These are phyloP conservation scores for Thermomyces lanuginosus DNA, from an alignment of 2,329 filamentous ascomycete genomes.

Conservation along the genomic window DNA sequence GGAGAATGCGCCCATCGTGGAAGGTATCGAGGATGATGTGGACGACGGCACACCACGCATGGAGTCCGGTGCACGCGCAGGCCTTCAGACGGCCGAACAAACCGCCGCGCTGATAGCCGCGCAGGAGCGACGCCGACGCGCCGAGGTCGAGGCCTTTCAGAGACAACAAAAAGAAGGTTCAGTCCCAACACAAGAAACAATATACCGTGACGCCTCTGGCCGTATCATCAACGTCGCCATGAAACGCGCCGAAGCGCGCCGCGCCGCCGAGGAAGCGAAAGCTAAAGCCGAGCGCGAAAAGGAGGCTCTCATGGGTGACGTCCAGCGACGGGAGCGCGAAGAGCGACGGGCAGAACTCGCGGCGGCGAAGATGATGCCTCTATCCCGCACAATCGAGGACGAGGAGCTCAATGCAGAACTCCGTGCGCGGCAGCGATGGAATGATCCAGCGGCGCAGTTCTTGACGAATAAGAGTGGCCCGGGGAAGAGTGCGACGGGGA, in stretches of 20 bases:
- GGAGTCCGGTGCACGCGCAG: slow-evolving; percentile 75
- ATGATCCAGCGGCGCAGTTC: slow-evolving; percentile 80
- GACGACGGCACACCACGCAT: slow-evolving; percentile 41
- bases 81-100: slow-evolving; percentile 67
- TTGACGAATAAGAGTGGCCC: slow-evolving; percentile 38
- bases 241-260: slow-evolving; percentile 74
- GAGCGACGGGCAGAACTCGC: slow-evolving; percentile 50
- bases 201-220: slow-evolving; percentile 88
- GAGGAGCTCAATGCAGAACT: slow-evolving; percentile 70
- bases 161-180: slow-evolving; percentile 23
- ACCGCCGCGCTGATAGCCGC: slow-evolving; percentile 55
- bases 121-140: slow-evolving; percentile 40
- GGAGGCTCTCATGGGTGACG: slow-evolving; percentile 65
- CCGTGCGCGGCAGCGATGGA: slow-evolving; percentile 65
- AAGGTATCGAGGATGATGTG: slow-evolving; percentile 20
- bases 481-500: slow-evolving; percentile 34
- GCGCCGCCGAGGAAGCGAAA: slow-evolving; percentile 56
- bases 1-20: slow-evolving; percentile 31
- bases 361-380: slow-evolving; percentile 65
- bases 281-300: slow-evolving; percentile 47
- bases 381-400: slow-evolving; percentile 73
- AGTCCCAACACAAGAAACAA: slow-evolving; percentile 51
- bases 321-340: slow-evolving; percentile 56
- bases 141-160: slow-evolving; percentile 24
- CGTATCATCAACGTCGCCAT: slow-evolving; percentile 86